Percentiles rank a stretch among this genome's conserved stretches.
Conservation (phyloP, 2,329 filamentous ascomycete genomes). For the Parastagonospora nodorum region DNA sequence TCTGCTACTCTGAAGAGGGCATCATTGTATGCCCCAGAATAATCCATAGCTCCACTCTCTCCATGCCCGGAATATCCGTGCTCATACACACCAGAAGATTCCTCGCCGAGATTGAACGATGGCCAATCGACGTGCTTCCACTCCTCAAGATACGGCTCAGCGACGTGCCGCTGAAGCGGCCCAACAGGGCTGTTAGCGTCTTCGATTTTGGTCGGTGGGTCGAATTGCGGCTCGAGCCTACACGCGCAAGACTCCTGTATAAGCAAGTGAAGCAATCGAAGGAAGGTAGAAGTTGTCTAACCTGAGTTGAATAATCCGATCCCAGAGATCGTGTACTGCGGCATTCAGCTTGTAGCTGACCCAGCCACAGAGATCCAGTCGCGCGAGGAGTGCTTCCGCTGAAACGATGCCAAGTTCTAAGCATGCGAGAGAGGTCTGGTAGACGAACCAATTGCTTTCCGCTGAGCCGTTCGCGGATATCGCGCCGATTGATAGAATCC, state of each 20-base stretch:
- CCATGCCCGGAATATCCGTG: neutral
- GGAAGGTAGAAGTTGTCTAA: slow-evolving; percentile 39
- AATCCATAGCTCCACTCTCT: neutral
- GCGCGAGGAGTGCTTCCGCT: slow-evolving; percentile 29
- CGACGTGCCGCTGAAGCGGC: slow-evolving; percentile 37
- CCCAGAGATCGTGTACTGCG: slow-evolving; percentile 38
- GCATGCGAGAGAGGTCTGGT: slow-evolving; percentile 41
- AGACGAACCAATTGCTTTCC: slow-evolving; percentile 39
- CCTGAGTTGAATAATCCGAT: slow-evolving; percentile 39
- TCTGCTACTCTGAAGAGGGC: no score
- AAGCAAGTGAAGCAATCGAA: slow-evolving; percentile 36
- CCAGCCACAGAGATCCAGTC: slow-evolving; percentile 44
- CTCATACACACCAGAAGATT: no score
- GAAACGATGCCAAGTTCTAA: slow-evolving; percentile 36
- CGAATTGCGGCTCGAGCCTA: slow-evolving; percentile 38
- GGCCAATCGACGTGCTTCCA: slow-evolving; percentile 42
- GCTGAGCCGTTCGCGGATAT: slow-evolving; percentile 41
- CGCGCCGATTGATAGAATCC: slow-evolving; percentile 43
- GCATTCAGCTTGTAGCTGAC: slow-evolving; percentile 44
- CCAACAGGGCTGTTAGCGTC: slow-evolving; percentile 28
- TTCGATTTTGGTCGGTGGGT: slow-evolving; percentile 19
- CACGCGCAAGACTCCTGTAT: slow-evolving; percentile 33
- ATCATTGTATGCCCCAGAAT: no score
- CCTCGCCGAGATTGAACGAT: slow-evolving; percentile 9
- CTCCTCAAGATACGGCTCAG: slow-evolving; percentile 31